Percentiles rank a stretch among this genome's conserved stretches.
Evolutionary conservation across 805 yeast species (phyloP).

Genomic region (Candida anglica): DNA sequence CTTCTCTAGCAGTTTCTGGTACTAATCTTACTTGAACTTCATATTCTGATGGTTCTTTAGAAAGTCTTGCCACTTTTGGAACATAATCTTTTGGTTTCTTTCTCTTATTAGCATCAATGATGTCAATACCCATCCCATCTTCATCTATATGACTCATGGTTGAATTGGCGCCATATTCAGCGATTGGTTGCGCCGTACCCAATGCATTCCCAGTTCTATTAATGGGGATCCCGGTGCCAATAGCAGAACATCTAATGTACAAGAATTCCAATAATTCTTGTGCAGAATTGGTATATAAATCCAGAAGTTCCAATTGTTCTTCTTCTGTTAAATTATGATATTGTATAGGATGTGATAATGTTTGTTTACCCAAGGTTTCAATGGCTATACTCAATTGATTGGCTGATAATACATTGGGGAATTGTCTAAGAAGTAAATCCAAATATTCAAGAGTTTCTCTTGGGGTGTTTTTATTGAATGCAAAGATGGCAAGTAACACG

Average conservation of each 20-base stretch:
- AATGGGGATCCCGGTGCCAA: conserved; percentile 27
- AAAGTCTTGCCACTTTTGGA: neutral
- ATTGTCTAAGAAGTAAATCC: conserved; percentile 46
- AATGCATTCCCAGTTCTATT: conserved; percentile 10
- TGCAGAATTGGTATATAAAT: conserved; percentile 8
- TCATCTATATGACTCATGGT: conserved; percentile 26
- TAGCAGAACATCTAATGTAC: conserved; percentile 35
- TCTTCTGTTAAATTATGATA: conserved; percentile 13
- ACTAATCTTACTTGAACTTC: conserved; percentile 19
- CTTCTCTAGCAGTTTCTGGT: conserved; percentile 45
- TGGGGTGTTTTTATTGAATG: conserved; percentile 18
- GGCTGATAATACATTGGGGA: conserved; percentile 52
- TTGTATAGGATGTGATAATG: conserved; percentile 24
- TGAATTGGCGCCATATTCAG: conserved; percentile 33
- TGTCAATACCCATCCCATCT: conserved; percentile 12
- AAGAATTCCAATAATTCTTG: conserved; percentile 41
- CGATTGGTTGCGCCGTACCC: conserved; percentile 35
- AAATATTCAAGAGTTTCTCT: conserved; percentile 35
- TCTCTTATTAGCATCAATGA: conserved; percentile 24
- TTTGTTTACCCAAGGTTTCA: conserved; percentile 47
- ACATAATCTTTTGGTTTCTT: conserved; percentile 32
- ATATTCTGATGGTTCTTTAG: conserved; percentile 7
- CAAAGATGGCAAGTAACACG: conserved; percentile 38
- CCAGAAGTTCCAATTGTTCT: neutral
- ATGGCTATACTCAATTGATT: conserved; percentile 55